Base-by-base conservation (phyloP, 108 stramenopile genomes). In the Pseudonitzschia multistriata region DNA sequence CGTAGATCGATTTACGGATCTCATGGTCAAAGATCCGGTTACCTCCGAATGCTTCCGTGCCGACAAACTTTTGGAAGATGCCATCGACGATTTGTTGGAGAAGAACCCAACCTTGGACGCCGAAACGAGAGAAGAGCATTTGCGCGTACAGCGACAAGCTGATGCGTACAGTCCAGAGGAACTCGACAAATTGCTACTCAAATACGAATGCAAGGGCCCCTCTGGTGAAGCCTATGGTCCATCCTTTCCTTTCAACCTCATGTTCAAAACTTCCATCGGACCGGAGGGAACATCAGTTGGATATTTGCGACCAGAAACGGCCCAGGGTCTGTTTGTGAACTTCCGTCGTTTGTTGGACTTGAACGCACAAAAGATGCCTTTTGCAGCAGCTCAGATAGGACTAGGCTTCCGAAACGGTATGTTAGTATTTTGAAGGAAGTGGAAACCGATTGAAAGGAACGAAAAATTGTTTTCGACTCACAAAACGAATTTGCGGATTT, bases 191-290 rank as follows among this genome's bases (percentile, higher is more conserved):
- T 82, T 94, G 47, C 67, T 99, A 37, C 68, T 82, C 17, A 81
- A 90, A 72, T 98, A 98, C 79, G 86, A 81, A 42, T 92, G 95
- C 78, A 90, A 86, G 77, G 83, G 93, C 29, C 79, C 89, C 11
- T 90, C 88, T 53, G 97, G 97, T 37, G 86, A 96, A 69, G 56
- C 89, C 19, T 96, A 95, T 65, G 85, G 89, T 63, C 84, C 89
- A 50, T 94, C 97, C 31, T 99, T 98, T 70, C 97, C 99, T 7
- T 99, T 99, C 90, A 99, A 99, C 84, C 86, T 99, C 61, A 99
- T 99, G 99, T 99, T 99, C 83, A 93, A 97, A 85, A 99, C 98
- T 37, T 93, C 91, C 50, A 99, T 99, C 68, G 99, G 99, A 31
- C 99, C 99, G 14, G 96, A 97, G 81, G 99, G 99, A 24, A 95